Percentiles rank a stretch among this genome's conserved stretches.
These are phyloP conservation scores for Beauveria australis DNA, from an alignment of 2,329 filamentous ascomycete genomes.

Conservation along the genomic window DNA sequence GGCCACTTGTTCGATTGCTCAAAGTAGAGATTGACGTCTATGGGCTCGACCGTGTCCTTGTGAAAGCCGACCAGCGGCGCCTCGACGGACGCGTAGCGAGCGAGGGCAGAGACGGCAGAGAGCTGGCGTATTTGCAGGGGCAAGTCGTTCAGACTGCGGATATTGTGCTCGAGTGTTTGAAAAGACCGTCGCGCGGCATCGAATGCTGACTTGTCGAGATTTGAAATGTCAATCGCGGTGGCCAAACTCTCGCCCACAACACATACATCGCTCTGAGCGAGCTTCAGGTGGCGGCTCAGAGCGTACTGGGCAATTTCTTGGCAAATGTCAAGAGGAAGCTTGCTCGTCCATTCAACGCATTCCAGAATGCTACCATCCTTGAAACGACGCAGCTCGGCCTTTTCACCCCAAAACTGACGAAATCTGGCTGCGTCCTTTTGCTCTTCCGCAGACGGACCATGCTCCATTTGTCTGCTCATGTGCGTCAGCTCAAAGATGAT, in stretches of 20 bases:
- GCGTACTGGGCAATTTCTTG: slow-evolving; percentile 73
- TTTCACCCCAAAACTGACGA: slow-evolving; percentile 89
- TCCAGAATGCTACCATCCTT: slow-evolving; percentile 92
- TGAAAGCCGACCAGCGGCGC: slow-evolving; percentile 33
- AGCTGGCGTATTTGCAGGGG: slow-evolving; percentile 82
- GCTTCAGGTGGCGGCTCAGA: slow-evolving; percentile 59
- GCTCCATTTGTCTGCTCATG: slow-evolving; percentile 70
- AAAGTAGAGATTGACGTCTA: slow-evolving; percentile 80
- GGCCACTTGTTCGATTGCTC: slow-evolving; percentile 93
- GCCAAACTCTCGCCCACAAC: slow-evolving; percentile 44
- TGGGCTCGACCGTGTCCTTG: slow-evolving; percentile 42
- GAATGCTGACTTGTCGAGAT: slow-evolving; percentile 51
- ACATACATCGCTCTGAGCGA: slow-evolving; percentile 44
- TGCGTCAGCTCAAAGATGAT: slow-evolving; percentile 66
- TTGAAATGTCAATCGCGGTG: slow-evolving; percentile 37
- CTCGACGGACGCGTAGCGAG: slow-evolving; percentile 63
- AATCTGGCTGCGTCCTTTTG: slow-evolving; percentile 76
- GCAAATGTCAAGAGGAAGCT: slow-evolving; percentile 56
- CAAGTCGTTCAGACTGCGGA: slow-evolving; percentile 71
- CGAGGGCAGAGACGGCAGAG: slow-evolving; percentile 59
- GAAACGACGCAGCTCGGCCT: slow-evolving; percentile 86
- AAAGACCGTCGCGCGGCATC: slow-evolving; percentile 63
- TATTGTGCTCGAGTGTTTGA: slow-evolving; percentile 62
- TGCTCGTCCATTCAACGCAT: slow-evolving; percentile 75
- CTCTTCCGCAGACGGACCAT: slow-evolving; percentile 78